Base-by-base conservation (phyloP, 1,284 basidiomycete genomes). In the Ganoderma boninense region DNA sequence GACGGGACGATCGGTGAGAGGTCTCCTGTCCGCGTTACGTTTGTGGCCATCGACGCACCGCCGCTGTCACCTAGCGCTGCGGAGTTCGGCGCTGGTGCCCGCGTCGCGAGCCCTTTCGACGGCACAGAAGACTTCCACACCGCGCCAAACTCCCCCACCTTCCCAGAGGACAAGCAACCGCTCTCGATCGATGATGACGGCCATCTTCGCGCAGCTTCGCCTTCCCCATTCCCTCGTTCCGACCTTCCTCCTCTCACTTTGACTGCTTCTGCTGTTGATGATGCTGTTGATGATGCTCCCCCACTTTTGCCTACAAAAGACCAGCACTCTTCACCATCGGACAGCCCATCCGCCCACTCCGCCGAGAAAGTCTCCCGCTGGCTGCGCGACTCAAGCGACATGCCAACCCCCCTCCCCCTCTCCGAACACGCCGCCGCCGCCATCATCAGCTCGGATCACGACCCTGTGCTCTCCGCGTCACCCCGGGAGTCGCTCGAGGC, bases 311-410 rank as follows among this genome's bases (percentile, higher is more conserved):
- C 32, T 42, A 43, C 38, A 42, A 62, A 29, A 57, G 69, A 64
- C 46, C 60, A 54, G 62, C 69, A 61, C 4, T 42, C 44, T 11
- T 52, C 23, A 52, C 65, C 68, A 20, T 71, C 69, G 8, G 65
- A 63, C 42, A 72, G 72, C 59, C 69, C 71, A 57, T 70, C 73
- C n/a, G 71, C 68, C 69, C 71, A 44, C 69, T 71, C 52, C 57
- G 68, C 23, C 6, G 73, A 73, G 68, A 70, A 72, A 42, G 72
- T 73, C 62, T 69, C 72, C 44, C 71, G 70, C 40, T 75, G 74
- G 74, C 66, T 74, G 54, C 71, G 73, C 8, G 64, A 69, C 18
- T 72, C 75, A 2, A 64, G 63, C 46, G 71, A 72, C 49, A 54
- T 61, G 60, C 49, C 71, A 44, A 64, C 73, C 8, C 56, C 71